Base-by-base conservation (phyloP, 495 filamentous ascomycete species). In the Cercophora scortea region DNA sequence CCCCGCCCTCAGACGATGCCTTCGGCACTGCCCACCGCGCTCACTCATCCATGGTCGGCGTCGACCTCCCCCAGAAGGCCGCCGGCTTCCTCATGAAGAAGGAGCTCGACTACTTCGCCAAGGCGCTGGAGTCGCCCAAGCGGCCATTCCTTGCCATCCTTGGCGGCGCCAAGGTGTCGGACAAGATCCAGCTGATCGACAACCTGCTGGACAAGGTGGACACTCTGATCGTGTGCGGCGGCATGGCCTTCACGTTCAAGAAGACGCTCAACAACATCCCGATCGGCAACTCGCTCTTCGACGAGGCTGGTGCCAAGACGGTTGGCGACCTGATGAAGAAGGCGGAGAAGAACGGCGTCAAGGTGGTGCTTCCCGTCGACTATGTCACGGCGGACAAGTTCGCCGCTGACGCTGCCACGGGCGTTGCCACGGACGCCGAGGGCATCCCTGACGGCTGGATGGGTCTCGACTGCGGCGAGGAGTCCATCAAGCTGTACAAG, bases 211-310 rank as follows among this genome's bases (percentile, higher is more conserved):
- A 88, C 67, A 99, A 99, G 80, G 88, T 99, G 61, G 79, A 99
- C 79, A 91, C 83, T 70, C 82, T 99, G 58, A 86, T 97, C 71
- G 88, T 99, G 76, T 95, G 91, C 65, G 93, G 93, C 58, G 93
- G 86, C 57, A 99, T 99, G 93, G 90, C 93, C 32, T 99, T 96
- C 81, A 99, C 93, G 55, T 97, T 99, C 83, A 97, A 97, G 85
- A 98, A 98, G 82, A 92, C 90, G 39, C 79, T 97, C 39, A 83
- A 96, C 72, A 76, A 78, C 63, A 83, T 98, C 50, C 79, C 84
- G 73, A 99, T 99, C 59, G 93, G 93, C 46, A 89, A 83, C 78
- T 87, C 81, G 42, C 79, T 97, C 50, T 99, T 95, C 69, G 93
- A 99, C 67, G 91, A 96, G 75, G 87, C 83, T 16, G 93, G 93